Evolutionary conservation across 2,329 filamentous ascomycete genomes (phyloP).

Genomic region (Trichocomaceae sp.): DNA sequence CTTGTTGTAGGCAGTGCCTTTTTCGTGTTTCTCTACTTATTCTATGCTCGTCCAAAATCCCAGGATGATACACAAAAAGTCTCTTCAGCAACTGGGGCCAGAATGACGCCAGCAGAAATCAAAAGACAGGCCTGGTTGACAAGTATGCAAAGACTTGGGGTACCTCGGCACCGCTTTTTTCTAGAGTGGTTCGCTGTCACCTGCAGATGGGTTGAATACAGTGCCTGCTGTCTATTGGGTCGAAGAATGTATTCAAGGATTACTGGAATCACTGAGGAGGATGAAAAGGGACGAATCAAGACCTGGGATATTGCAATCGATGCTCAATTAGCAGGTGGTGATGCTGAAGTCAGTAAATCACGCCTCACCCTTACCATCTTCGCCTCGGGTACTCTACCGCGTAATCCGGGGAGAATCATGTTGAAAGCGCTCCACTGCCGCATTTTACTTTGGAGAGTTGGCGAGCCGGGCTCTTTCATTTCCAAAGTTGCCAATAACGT

Average conservation of each 20-base stretch:
- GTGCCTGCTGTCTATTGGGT: conserved; percentile 70
- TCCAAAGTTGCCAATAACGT: conserved; percentile 60
- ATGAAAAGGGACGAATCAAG: conserved; percentile 79
- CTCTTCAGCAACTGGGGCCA: conserved; percentile 19
- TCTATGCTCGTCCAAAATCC: conserved; percentile 53
- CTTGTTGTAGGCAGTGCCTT: conserved; percentile 51
- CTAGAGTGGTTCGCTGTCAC: conserved; percentile 75
- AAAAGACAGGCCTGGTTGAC: conserved; percentile 88
- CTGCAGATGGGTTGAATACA: conserved; percentile 75
- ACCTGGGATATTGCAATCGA: conserved; percentile 92
- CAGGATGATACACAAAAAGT: conserved; percentile 38
- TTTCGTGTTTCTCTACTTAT: conserved; percentile 50
- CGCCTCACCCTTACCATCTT: conserved; percentile 78
- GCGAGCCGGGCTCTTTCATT: conserved; percentile 59
- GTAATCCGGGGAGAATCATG: conserved; percentile 78
- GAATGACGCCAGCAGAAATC: conserved; percentile 68
- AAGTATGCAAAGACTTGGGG: conserved; percentile 84
- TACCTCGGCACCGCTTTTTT: conserved; percentile 78
- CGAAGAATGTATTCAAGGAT: conserved; percentile 68
- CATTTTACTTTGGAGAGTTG: conserved; percentile 75
- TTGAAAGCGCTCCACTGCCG: conserved; percentile 86
- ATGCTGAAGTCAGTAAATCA: conserved; percentile 81
- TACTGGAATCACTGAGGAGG: conserved; percentile 73
- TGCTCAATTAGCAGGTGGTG: conserved; percentile 84
- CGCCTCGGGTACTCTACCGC: conserved; percentile 77